Percentiles rank a stretch among this genome's conserved stretches.
Evolutionary conservation across 495 filamentous ascomycete genomes (phyloP).

Genomic region (Talaromyces thailandensis): DNA sequence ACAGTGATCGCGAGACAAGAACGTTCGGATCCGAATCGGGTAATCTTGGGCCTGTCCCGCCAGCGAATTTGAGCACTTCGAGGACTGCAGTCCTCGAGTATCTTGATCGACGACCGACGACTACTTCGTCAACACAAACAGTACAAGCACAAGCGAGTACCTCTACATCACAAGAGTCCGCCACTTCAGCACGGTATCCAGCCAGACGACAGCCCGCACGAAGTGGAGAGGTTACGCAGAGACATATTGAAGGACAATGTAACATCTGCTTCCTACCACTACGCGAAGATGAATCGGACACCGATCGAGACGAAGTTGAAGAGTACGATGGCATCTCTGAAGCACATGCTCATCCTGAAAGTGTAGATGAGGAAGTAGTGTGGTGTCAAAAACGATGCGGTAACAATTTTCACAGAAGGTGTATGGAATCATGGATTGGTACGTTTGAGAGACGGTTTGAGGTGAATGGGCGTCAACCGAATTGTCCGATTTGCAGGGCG

Average conservation of each 20-base stretch:
- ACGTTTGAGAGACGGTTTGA: slow-evolving; percentile 4
- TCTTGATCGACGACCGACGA: not conserved
- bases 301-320: not conserved
- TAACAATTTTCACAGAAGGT: slow-evolving; percentile 58
- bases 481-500: slow-evolving; percentile 14
- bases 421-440: slow-evolving; percentile 54
- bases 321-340: not conserved
- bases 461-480: slow-evolving; percentile 9
- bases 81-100: not conserved
- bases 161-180: not conserved
- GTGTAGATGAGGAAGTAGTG: slow-evolving; percentile 35
- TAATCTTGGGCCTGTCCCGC: not conserved
- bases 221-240: not conserved
- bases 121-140: not conserved
- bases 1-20: not conserved
- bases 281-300: not conserved
- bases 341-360: slow-evolving; percentile 11
- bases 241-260: slow-evolving; percentile 56
- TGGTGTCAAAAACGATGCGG: slow-evolving; percentile 64
- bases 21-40: not conserved
- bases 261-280: slow-evolving; percentile 50
- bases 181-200: not conserved
- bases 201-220: not conserved
- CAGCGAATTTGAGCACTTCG: not conserved
- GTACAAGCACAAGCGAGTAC: not conserved